Evolutionary conservation across 306 rosid genomes (phyloP), one percentile per base, ranked within the genome.

Genomic region (Nissolia schottii): DNA sequence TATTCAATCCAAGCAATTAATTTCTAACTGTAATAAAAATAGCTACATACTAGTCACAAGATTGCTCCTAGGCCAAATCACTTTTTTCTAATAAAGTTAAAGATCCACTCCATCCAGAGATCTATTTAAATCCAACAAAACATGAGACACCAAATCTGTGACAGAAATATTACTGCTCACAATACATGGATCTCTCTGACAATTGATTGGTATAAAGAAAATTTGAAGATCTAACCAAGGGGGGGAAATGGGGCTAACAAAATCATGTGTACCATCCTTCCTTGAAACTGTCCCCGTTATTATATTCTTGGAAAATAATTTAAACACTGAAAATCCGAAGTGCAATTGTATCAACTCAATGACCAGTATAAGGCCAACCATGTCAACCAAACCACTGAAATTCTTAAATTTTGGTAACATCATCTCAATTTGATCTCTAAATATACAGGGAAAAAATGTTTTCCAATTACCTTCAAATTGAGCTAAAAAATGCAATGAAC

Each of bases 51-150:
- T 9, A 28, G 48, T 67, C 10, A n/a, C 50, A 55, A 64, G 46
- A 6, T 18, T 25, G 32, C 22, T n/a, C n/a, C n/a, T 6, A 56
- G 58, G 34, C 20, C 46, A 73, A 55, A 70, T 18, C 48, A 59
- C 19, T 15, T 53, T n/a, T 28, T n/a, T 2, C 23, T 23, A 43
- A 32, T 28, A 53, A 13, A 43, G 53, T 32, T 41, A 65, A 43
- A 43, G 43, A 41, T 35, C 64, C 10, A 64, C 18, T 40, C 6
- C 45, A 12, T 10, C 22, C 12, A 20, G 8, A 48, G 48, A 72
- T 53, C 18, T 4, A 55, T 31, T 75, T 56, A 19, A 63, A 62
- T 32, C 32, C 46, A 69, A 53, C 49, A 63, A 62, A 69, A 75
- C 53, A 38, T 25, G 25, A 45, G n/a, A 32, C 14, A 55, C 24